Conservation (phyloP, 495 filamentous ascomycete species). For the Saxispiralis lemnorum region DNA sequence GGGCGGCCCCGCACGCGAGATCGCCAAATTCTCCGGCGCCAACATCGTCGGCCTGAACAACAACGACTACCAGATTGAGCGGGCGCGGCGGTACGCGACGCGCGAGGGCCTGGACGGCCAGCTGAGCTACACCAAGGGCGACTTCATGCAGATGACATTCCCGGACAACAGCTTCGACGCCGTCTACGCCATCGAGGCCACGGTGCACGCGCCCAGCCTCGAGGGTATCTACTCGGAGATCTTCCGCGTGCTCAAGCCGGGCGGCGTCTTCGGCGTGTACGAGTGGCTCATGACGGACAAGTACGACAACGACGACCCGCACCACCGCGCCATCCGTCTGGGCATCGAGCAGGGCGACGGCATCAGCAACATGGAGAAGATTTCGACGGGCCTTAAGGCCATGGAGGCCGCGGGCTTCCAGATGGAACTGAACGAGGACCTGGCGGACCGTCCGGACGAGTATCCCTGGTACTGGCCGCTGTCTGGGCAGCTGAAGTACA, state of each 20-base stretch:
- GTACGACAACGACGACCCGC: constrained; percentile 76
- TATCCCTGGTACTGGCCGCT: constrained; percentile 95
- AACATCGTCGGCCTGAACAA: constrained; percentile 93
- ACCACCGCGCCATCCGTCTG: constrained; percentile 79
- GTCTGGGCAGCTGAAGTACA: constrained; percentile 63
- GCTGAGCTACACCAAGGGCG: constrained; percentile 81
- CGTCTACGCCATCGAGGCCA: constrained; percentile 96
- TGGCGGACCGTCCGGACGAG: constrained; percentile 60
- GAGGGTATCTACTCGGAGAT: constrained; percentile 90
- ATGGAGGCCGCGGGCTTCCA: constrained; percentile 83
- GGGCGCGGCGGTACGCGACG: constrained; percentile 67
- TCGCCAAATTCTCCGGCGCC: constrained; percentile 81
- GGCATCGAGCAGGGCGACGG: constrained; percentile 94
- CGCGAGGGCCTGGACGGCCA: constrained; percentile 68
- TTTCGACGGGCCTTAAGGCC: constrained; percentile 66
- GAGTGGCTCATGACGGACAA: constrained; percentile 98
- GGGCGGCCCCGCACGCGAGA: constrained; percentile 91
- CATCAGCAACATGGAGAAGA: constrained; percentile 94
- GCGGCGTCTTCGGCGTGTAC: constrained; percentile 91
- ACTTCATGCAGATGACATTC: constrained; percentile 99
- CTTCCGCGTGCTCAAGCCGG: constrained; percentile 87
- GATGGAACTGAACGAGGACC: constrained; percentile 70
- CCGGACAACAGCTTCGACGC: constrained; percentile 80
- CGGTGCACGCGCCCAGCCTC: constrained; percentile 86
- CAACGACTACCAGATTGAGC: constrained; percentile 98